Evolutionary conservation across 306 rosid species (phyloP), one percentile per base, ranked within the genome.

Genomic region (Styphnolobium japonicum): DNA sequence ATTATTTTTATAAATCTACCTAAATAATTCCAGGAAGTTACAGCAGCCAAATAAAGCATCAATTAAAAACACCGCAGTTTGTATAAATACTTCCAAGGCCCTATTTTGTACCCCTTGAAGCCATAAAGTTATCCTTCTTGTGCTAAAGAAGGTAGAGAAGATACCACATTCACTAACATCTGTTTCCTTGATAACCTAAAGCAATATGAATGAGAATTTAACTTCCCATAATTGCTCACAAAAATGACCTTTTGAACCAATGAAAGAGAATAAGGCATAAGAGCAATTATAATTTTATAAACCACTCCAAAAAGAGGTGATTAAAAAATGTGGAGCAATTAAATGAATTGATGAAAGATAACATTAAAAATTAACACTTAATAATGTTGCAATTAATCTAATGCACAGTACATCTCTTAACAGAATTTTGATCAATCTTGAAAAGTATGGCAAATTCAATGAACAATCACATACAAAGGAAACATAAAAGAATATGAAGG

Each of bases 111-210:
- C 39, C 74, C 36, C 42, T 29, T 33, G 68, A 79, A 67, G 34
- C 16, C 27, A 79, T n/a, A 27, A 66, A 37, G 11, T 37, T 49
- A 9, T 40, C 39, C 45, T 67, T 72, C 14, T 33, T 25, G 51
- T 16, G 66, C 57, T n/a, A 66, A 68, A 21, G 19, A 49, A 67
- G 42, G 65, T 58, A 39, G 16, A 27, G 6, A 18, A 42, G 22
- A 74, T 55, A 31, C 45, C 71, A 73, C 15, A 6, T 31, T 7
- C 57, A 49, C 78, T 31, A 51, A 42, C 61, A 79, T 67, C 15
- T 15, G 36, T 73, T 74, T 39, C 48, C 58, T 56, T 67, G 34
- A 49, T 33, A 67, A 48, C 37, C 72, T 52, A 80, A 63, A 16
- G 37, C 16, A 31, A 45, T 21, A 39, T 34, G 71, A 63, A 49